Percentiles rank a stretch among this genome's conserved stretches.
phyloP scores from a whole-genome alignment of 2,329 filamentous ascomycete genomes.

The Sarocladium strictum region DNA sequence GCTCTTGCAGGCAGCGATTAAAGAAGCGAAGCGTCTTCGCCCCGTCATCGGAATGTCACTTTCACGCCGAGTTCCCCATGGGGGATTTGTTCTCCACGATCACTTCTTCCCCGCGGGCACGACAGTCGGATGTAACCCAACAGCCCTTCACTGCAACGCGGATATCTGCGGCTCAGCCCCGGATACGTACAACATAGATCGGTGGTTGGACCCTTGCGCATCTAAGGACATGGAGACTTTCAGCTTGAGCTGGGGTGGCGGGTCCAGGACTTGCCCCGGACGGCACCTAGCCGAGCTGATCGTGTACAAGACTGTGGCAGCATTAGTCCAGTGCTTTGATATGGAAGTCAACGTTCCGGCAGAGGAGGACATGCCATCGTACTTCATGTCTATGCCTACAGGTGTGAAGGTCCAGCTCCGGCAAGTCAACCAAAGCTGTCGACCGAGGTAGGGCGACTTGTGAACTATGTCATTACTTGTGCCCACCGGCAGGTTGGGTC shows the following conservation, averaged over 20 bases:
- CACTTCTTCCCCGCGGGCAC: slow-evolving; percentile 37
- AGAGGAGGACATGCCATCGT: slow-evolving; percentile 34
- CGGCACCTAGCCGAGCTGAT: slow-evolving; percentile 45
- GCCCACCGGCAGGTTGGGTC: no score
- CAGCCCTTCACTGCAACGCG: slow-evolving; percentile 35
- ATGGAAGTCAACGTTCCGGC: slow-evolving; percentile 32
- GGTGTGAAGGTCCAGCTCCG: slow-evolving; percentile 39
- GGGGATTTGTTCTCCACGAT: slow-evolving; percentile 2
- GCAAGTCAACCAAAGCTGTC: background rate
- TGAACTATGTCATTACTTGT: no score
- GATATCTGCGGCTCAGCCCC: slow-evolving; percentile 38
- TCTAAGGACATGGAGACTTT: slow-evolving; percentile 36
- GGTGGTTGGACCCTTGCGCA: slow-evolving; percentile 18
- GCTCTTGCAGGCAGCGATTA: slow-evolving; percentile 40
- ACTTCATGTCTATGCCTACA: slow-evolving; percentile 48
- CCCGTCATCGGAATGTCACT: slow-evolving; percentile 43
- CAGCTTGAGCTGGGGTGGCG: slow-evolving; percentile 47
- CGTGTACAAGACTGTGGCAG: slow-evolving; percentile 36
- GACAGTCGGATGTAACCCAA: slow-evolving; percentile 44
- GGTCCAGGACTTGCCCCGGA: slow-evolving; percentile 44
- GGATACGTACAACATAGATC: slow-evolving; percentile 24
- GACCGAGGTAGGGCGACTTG: background rate
- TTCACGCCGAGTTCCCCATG: slow-evolving; percentile 4
- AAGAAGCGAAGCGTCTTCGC: slow-evolving; percentile 34
- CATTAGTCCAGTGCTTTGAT: slow-evolving; percentile 38